Percentiles rank a stretch among this genome's conserved stretches.
Conservation (phyloP, 2,329 filamentous ascomycete species). For the Sporothrix schenckii region DNA sequence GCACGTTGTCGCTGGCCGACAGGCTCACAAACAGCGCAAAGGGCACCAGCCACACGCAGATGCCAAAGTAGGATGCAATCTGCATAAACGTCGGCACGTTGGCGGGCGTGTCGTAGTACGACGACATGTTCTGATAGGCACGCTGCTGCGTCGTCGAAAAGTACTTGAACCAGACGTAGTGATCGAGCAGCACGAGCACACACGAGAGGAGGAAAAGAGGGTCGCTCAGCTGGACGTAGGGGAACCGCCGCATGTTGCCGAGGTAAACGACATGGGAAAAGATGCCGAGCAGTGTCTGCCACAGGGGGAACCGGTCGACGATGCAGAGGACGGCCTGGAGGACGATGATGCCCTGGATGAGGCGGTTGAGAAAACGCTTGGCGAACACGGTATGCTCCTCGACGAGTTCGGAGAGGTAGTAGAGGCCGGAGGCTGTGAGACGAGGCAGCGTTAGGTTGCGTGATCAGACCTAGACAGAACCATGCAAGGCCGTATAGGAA, state of each 20-base stretch:
- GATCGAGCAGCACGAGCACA: conserved; percentile 84
- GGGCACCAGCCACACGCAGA: conserved; percentile 95
- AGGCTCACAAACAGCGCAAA: conserved; percentile 94
- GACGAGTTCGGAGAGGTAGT: conserved; percentile 96
- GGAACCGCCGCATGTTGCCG: conserved; percentile 76
- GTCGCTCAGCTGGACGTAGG: conserved; percentile 81
- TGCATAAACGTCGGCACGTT: conserved; percentile 83
- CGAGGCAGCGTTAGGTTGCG: conserved; percentile 29
- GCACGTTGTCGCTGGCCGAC: conserved; percentile 89
- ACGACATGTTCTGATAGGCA: conserved; percentile 60
- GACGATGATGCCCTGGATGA: conserved; percentile 81
- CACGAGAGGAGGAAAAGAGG: conserved; percentile 79
- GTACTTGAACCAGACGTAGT: conserved; percentile 94
- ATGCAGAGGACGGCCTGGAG: conserved; percentile 75
- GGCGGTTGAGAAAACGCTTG: conserved; percentile 78
- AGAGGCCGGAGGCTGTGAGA: conserved; percentile 81
- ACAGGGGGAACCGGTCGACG: conserved; percentile 82
- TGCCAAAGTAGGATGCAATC: conserved; percentile 92
- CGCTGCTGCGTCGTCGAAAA: conserved; percentile 70
- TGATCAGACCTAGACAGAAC: neutral
- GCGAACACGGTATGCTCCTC: conserved; percentile 96
- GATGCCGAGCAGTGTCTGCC: conserved; percentile 73
- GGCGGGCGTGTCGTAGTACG: conserved; percentile 63
- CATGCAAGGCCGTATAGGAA: too few relatives aligned
- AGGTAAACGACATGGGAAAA: conserved; percentile 82